Percentiles rank a stretch among this genome's conserved stretches.
These are phyloP conservation scores for Magnaporthiopsis rhizophila DNA, from an alignment of 2,329 filamentous ascomycete genomes.

Conservation along the genomic window DNA sequence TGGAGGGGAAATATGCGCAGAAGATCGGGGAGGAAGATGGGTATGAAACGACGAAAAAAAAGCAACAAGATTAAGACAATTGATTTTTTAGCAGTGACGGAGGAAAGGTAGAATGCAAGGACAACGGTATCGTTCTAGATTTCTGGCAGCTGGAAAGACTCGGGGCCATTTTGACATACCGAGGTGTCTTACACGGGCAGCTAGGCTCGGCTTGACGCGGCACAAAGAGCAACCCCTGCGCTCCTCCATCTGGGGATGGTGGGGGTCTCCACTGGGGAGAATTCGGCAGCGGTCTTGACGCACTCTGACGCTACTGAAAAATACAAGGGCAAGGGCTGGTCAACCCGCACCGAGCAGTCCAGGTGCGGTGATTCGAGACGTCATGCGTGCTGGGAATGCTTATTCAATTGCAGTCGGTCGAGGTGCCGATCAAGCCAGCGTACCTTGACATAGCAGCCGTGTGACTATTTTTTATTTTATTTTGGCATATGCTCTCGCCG, in stretches of 20 bases:
- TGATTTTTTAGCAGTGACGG: neutral
- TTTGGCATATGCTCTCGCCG: too few species aligned
- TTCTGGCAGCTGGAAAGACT: neutral
- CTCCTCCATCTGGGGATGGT: neutral
- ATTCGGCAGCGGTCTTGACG: neutral
- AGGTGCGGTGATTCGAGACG: neutral
- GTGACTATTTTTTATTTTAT: too few species aligned
- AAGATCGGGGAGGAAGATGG: neutral
- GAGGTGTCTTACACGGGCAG: neutral
- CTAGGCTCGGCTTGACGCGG: neutral
- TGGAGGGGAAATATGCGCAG: neutral
- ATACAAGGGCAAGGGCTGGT: neutral
- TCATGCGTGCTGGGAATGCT: neutral
- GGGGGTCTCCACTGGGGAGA: neutral
- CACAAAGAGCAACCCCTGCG: neutral
- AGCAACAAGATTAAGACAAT: neutral
- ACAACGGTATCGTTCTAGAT: neutral
- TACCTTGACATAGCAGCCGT: too few species aligned
- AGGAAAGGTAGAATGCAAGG: neutral
- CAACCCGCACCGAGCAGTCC: neutral
- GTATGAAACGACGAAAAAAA: neutral
- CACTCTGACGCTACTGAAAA: neutral
- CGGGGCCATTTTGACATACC: neutral
- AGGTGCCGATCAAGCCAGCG: neutral
- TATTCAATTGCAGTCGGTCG: too few species aligned